A percentile compares a stretch with the other conserved stretches of the same genome.
These are phyloP conservation scores for Alloascoidea africana DNA, from an alignment of 805 yeast genomes.

Conservation along the genomic window DNA sequence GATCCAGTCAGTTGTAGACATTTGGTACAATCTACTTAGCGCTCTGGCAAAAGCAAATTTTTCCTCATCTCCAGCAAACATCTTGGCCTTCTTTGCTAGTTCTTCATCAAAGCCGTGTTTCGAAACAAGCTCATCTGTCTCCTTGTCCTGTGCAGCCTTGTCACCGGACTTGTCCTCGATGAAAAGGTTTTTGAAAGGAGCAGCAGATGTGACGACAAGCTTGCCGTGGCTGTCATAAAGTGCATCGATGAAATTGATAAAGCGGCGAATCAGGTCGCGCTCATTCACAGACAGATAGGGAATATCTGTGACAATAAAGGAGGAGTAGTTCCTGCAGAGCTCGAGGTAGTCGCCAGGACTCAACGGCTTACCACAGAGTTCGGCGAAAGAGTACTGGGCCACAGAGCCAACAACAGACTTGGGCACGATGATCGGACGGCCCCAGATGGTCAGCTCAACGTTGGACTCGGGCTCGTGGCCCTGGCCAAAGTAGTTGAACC, in stretches of 20 bases:
- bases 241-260: slow-evolving; percentile 90
- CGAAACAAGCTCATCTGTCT: slow-evolving; percentile 30
- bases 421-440: slow-evolving; percentile 68
- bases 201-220: slow-evolving; percentile 80
- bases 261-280: slow-evolving; percentile 77
- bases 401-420: slow-evolving; percentile 61
- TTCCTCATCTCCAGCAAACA: slow-evolving; percentile 90
- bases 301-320: slow-evolving; percentile 84
- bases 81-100: slow-evolving; percentile 48
- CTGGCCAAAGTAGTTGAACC: slow-evolving; percentile 73
- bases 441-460: slow-evolving; percentile 59
- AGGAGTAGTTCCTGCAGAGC: slow-evolving; percentile 57
- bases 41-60: slow-evolving; percentile 95
- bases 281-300: slow-evolving; percentile 69
- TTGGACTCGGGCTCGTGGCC: slow-evolving; percentile 25
- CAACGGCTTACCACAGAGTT: slow-evolving; percentile 74
- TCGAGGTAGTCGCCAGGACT: slow-evolving; percentile 93
- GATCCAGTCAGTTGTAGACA: slow-evolving; percentile 91
- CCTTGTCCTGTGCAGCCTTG: slow-evolving; percentile 20
- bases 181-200: slow-evolving; percentile 70
- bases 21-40: slow-evolving; percentile 75
- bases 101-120: slow-evolving; percentile 65
- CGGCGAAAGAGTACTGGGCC: slow-evolving; percentile 78
- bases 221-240: slow-evolving; percentile 85
- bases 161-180: slow-evolving; percentile 35